These are phyloP conservation scores for Cercophora samala DNA, from an alignment of 495 filamentous ascomycete species.

Conservation along the genomic window DNA sequence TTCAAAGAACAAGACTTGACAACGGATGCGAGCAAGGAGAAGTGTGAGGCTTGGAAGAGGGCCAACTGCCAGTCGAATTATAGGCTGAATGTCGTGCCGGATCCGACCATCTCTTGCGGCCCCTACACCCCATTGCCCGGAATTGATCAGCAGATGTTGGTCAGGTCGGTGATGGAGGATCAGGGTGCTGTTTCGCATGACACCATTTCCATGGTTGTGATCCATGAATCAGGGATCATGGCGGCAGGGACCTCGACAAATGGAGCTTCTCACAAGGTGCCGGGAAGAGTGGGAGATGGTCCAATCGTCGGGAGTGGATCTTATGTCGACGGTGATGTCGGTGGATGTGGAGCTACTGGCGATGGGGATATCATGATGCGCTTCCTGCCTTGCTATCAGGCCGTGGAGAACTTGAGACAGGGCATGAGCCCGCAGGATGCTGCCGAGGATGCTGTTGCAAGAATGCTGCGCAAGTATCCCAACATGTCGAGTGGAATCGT, in stretches of 20 bases:
- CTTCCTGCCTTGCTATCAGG: slow-evolving; percentile 50
- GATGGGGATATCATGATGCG: slow-evolving; percentile 54
- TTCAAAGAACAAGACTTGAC: slow-evolving; percentile 40
- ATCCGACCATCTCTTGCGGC: slow-evolving; percentile 37
- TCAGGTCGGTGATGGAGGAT: not conserved
- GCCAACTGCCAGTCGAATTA: slow-evolving; percentile 42
- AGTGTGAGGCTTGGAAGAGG: slow-evolving; percentile 39
- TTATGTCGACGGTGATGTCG: slow-evolving; percentile 49
- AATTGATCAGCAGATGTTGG: slow-evolving; percentile 8
- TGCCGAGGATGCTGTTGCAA: slow-evolving; percentile 43
- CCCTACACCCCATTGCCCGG: slow-evolving; percentile 35
- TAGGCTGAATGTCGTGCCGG: slow-evolving; percentile 38
- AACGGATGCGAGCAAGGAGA: slow-evolving; percentile 33
- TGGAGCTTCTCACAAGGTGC: slow-evolving; percentile 46
- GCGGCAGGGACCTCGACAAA: slow-evolving; percentile 50
- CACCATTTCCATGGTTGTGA: slow-evolving; percentile 48
- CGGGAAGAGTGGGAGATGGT: slow-evolving; percentile 48
- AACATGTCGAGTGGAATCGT: slow-evolving; percentile 44
- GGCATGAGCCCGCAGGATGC: slow-evolving; percentile 42
- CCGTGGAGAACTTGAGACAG: slow-evolving; percentile 45
- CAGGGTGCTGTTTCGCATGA: slow-evolving; percentile 33
- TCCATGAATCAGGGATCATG: slow-evolving; percentile 38
- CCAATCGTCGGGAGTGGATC: slow-evolving; percentile 48
- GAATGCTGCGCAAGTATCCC: slow-evolving; percentile 47
- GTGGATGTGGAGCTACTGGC: slow-evolving; percentile 49